phyloP scores from a whole-genome alignment of 768 basidiomycete genomes.

The Lactifluus echinatus region DNA sequence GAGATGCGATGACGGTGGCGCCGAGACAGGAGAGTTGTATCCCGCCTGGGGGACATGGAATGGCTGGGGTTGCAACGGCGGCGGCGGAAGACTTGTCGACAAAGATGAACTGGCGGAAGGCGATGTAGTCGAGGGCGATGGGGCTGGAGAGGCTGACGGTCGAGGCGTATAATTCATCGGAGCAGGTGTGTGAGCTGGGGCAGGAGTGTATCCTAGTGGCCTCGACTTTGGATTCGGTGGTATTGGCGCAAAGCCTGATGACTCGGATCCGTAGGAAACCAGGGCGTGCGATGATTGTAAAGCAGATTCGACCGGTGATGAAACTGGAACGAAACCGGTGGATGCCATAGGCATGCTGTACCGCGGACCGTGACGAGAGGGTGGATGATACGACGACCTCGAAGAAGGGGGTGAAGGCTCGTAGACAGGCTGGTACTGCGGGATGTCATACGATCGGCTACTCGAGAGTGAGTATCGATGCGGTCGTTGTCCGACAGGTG shows the following conservation, averaged over 20 bases:
- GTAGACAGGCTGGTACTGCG: slow-evolving; percentile 39
- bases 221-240: slow-evolving; percentile 22
- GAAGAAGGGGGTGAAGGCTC: slow-evolving; percentile 33
- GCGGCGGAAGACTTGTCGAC: neutral
- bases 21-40: slow-evolving; percentile 16
- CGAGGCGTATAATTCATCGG: slow-evolving; percentile 1
- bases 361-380: slow-evolving; percentile 42
- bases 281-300: neutral
- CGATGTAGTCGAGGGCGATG: slow-evolving; percentile 1
- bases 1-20: slow-evolving; percentile 23
- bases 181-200: slow-evolving; percentile 19
- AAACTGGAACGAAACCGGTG: slow-evolving; percentile 59
- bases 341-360: slow-evolving; percentile 59
- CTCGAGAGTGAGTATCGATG: slow-evolving; percentile 22
- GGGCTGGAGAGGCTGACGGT: slow-evolving; percentile 17
- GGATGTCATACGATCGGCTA: slow-evolving; percentile 26
- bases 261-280: slow-evolving; percentile 20
- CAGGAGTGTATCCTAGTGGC: slow-evolving; percentile 22
- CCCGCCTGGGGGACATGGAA: slow-evolving; percentile 8
- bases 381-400: slow-evolving; percentile 30
- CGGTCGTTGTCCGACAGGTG: slow-evolving; percentile 14
- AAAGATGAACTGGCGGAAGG: slow-evolving; percentile 4
- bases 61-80: neutral
- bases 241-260: slow-evolving; percentile 16
- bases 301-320: slow-evolving; percentile 23